Evolutionary conservation across 495 filamentous ascomycete species (phyloP).

Genomic region (Xanthoparmelia taractica): DNA sequence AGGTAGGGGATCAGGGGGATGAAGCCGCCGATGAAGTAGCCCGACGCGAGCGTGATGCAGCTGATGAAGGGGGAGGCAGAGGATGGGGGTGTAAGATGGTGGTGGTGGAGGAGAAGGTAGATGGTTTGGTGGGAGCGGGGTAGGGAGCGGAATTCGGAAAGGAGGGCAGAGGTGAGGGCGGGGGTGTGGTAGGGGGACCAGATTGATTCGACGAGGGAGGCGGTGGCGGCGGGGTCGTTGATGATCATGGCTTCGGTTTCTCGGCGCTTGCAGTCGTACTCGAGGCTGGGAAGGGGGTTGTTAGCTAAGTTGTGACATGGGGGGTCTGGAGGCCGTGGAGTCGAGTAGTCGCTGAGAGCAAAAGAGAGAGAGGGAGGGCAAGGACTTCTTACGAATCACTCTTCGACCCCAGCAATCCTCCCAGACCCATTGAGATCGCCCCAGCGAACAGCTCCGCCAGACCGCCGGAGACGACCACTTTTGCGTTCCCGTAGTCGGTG

Average conservation of each 20-base stretch:
- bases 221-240: constrained; percentile 28
- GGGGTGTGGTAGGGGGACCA: constrained; percentile 50
- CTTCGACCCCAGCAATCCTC: constrained; percentile 59
- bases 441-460: constrained; percentile 52
- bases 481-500: constrained; percentile 43
- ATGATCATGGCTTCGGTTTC: constrained; percentile 33
- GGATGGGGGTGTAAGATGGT: constrained; percentile 43
- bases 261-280: constrained; percentile 43
- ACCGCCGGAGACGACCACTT: constrained; percentile 51
- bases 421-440: constrained; percentile 52
- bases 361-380: neutral
- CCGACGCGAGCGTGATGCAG: constrained; percentile 56
- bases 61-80: constrained; percentile 50
- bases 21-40: constrained; percentile 68
- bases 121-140: constrained; percentile 43
- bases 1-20: constrained; percentile 72
- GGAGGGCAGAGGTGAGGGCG: constrained; percentile 21
- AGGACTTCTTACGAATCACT: constrained; percentile 49
- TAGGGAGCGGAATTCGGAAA: constrained; percentile 30
- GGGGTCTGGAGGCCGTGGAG: neutral
- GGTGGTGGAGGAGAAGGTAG: constrained; percentile 33
- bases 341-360: neutral
- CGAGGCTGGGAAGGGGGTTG: constrained; percentile 32
- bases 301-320: neutral
- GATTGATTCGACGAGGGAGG: constrained; percentile 40